A percentile compares a stretch with the other conserved stretches of the same genome.
Conservation (phyloP, 805 yeast species). For the Diddensiella santjacobensis region DNA sequence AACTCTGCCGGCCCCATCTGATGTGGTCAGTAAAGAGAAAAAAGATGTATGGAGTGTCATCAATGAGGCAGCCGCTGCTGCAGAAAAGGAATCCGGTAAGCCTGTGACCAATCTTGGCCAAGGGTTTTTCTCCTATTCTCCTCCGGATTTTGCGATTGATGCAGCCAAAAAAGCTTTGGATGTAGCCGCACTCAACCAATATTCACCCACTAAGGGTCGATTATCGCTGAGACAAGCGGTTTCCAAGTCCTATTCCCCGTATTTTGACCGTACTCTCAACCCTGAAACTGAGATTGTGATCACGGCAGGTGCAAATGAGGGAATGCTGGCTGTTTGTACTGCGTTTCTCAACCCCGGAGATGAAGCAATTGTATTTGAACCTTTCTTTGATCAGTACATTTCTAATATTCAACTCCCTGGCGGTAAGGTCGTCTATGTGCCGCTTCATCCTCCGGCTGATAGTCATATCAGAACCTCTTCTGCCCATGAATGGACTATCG, state of each 20-base stretch:
- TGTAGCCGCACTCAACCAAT: constrained; percentile 77
- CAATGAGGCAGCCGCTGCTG: constrained; percentile 90
- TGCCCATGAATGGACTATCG: constrained; percentile 85
- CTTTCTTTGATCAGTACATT: constrained; percentile 95
- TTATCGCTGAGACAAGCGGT: constrained; percentile 69
- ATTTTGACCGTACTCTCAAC: constrained; percentile 54
- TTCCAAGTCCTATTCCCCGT: constrained; percentile 65
- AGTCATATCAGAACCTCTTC: constrained; percentile 58
- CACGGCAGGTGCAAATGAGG: constrained; percentile 97
- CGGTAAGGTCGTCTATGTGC: constrained; percentile 84
- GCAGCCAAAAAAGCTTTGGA: constrained; percentile 77
- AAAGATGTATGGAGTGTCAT: constrained; percentile 95
- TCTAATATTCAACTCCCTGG: constrained; percentile 92
- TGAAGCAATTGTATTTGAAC: constrained; percentile 94
- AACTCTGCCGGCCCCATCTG: constrained; percentile 23
- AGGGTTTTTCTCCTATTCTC: constrained; percentile 94
- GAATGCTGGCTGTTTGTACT: constrained; percentile 77
- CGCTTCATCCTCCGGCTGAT: constrained; percentile 77
- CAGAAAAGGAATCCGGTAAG: constrained; percentile 62
- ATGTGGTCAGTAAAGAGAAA: constrained; percentile 18
- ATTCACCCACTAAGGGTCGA: constrained; percentile 87
- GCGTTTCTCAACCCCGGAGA: constrained; percentile 86
- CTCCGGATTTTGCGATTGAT: constrained; percentile 86
- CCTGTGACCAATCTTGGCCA: constrained; percentile 90
- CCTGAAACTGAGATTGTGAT: constrained; percentile 63